Conservation (phyloP, 225 moss, liverwort and hornwort species). For the Polytrichum commune region DNA sequence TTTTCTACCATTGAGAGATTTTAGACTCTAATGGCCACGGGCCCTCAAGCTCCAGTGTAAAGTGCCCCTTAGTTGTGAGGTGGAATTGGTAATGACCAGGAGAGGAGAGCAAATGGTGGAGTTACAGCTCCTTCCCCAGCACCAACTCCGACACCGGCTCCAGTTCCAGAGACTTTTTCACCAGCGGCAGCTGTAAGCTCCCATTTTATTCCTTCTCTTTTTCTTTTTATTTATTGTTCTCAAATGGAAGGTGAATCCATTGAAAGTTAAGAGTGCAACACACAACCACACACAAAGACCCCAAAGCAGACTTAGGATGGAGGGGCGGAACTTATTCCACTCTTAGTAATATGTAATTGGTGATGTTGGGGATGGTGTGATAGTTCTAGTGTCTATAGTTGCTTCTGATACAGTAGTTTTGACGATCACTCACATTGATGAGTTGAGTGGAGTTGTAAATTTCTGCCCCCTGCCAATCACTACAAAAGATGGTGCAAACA, state of each 20-base stretch:
- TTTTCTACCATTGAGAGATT: background rate
- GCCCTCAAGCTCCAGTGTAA: background rate
- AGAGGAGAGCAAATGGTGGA: constrained; percentile 38
- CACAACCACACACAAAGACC: too few relatives aligned
- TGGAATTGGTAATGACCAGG: constrained; percentile 23
- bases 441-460: too few relatives aligned
- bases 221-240: too few relatives aligned
- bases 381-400: background rate
- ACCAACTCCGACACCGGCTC: constrained; percentile 18
- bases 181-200: constrained; percentile 38
- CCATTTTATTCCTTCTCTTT: background rate
- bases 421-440: too few relatives aligned
- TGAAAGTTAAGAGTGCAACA: too few relatives aligned
- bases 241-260: too few relatives aligned
- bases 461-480: too few relatives aligned
- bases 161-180: constrained; percentile 22
- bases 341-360: background rate
- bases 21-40: background rate
- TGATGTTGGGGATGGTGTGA: too few relatives aligned
- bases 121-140: constrained; percentile 8
- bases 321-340: background rate
- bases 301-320: too few relatives aligned
- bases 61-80: background rate
- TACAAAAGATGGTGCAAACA: background rate
- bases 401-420: too few relatives aligned